phyloP scores from a whole-genome alignment of 306 rosid genomes.

The Vigna trinervia region DNA sequence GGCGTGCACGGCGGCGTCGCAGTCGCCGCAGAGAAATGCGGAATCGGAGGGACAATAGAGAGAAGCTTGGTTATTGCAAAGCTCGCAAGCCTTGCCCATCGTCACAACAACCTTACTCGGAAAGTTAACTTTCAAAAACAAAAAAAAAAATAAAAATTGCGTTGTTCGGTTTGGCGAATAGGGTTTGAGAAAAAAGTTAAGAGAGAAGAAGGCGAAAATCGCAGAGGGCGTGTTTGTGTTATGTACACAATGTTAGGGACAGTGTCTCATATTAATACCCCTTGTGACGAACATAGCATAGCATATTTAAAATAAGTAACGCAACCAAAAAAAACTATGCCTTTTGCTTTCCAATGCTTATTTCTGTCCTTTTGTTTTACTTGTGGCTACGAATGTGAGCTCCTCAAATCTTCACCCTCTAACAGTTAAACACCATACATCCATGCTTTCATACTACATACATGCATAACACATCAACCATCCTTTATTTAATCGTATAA shows the following conservation, averaged over 20 bases:
- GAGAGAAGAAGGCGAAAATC: too few species aligned
- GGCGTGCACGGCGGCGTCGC: constrained; percentile 46
- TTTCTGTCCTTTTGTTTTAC: constrained; percentile 13
- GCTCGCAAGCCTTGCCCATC: constrained; percentile 41
- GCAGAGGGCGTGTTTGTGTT: too few species aligned
- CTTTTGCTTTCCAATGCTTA: not conserved
- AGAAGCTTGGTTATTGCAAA: constrained; percentile 42
- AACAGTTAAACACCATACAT: constrained; percentile 5
- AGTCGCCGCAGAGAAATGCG: constrained; percentile 52
- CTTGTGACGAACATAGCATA: too few species aligned
- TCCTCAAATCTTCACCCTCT: not conserved
- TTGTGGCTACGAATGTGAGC: constrained; percentile 32
- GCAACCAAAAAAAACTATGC: not conserved
- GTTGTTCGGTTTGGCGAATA: too few species aligned
- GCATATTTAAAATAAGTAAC: not conserved
- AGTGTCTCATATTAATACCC: too few species aligned
- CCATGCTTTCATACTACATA: not conserved
- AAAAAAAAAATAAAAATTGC: not conserved
- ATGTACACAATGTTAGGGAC: not conserved
- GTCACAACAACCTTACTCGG: not conserved
- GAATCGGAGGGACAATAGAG: constrained; percentile 52
- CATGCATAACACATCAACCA: not conserved
- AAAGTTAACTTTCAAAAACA: not conserved
- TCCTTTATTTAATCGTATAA: not conserved
- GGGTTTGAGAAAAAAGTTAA: too few species aligned